Conservation (phyloP, 192 early-diverging fungal species). For the Spizellomyces punctatus region DNA sequence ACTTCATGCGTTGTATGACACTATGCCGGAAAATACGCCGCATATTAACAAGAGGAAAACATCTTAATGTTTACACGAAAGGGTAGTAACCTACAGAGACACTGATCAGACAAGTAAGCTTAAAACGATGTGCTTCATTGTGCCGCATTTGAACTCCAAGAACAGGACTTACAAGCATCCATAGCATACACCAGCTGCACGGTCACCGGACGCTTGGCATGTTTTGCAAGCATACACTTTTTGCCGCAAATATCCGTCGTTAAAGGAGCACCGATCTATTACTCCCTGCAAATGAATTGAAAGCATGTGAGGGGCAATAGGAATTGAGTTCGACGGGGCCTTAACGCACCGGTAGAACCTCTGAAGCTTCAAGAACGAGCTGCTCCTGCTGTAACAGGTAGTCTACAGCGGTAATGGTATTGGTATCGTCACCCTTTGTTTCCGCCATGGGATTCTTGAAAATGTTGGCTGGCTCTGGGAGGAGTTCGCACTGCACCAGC, state of each 20-base stretch:
- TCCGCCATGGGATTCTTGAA: background rate
- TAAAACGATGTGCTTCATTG: too few relatives aligned
- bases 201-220: constrained; percentile 48
- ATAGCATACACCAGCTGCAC: constrained; percentile 36
- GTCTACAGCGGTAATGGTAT: constrained; percentile 20
- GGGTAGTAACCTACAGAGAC: too few relatives aligned
- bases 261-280: constrained; percentile 75
- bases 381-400: constrained; percentile 23
- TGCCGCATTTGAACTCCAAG: too few relatives aligned
- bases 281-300: constrained; percentile 6
- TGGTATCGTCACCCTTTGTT: background rate
- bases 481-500: too few relatives aligned
- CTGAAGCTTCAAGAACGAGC: constrained; percentile 45
- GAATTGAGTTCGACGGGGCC: background rate
- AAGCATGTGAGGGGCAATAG: background rate
- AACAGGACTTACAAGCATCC: constrained; percentile 14
- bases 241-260: constrained; percentile 75
- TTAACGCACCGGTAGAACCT: constrained; percentile 61
- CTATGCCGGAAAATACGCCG: background rate
- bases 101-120: too few relatives aligned
- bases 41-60: too few relatives aligned
- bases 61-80: too few relatives aligned
- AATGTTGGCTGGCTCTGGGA: too few relatives aligned
- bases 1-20: constrained; percentile 73
- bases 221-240: constrained; percentile 81